Base-by-base conservation (phyloP, 2,329 filamentous ascomycete genomes). In the Zalaria obscura region DNA sequence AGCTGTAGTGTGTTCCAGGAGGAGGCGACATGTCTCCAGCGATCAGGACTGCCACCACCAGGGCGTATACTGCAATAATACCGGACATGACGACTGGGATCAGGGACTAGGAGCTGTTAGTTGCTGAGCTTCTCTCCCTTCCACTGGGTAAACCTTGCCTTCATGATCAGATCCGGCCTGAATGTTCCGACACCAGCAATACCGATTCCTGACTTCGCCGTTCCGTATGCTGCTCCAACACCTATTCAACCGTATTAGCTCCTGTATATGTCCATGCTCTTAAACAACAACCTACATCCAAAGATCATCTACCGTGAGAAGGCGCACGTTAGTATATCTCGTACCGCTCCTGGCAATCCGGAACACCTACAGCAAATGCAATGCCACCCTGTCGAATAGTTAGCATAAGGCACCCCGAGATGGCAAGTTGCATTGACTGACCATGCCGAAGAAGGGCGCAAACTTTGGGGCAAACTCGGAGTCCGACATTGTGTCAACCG, bases 21-120 rank as follows among this genome's bases (percentile, higher is more conserved):
- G 80, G 82, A 27, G 87, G 83, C 39, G 72, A 74, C 61, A 96
- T 78, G 61, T 94, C 86, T 63, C 86, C 82, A 42, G 87, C 85
- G 61, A 98, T 98, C 52, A 98, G 76, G 57, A 98, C 91, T 11
- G 89, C 83, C 52, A 98, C 88, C 56, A 98, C 91, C 53, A 98
- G 83, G 40, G 88, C 85, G 68, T 98, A 98, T 52, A 98, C 91
- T 44, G 91, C 91, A 57, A 98, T 86, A 60, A 98, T 98, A 76
- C 91, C 91, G 54, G 91, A 93, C 91, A 98, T 98, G 70, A 98
- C 80, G 50, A 91, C 83, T 48, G 84, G 83, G 52, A 89, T 88
- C 40, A 89, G 69, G 43, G 81, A 88, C 83, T 87, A 53, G 54
- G 35, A 35, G 34, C 10, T 26, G 27, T 27, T 18, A 32, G 18